Base-by-base conservation (phyloP, 768 basidiomycete genomes). In the Amanita molliuscula region DNA sequence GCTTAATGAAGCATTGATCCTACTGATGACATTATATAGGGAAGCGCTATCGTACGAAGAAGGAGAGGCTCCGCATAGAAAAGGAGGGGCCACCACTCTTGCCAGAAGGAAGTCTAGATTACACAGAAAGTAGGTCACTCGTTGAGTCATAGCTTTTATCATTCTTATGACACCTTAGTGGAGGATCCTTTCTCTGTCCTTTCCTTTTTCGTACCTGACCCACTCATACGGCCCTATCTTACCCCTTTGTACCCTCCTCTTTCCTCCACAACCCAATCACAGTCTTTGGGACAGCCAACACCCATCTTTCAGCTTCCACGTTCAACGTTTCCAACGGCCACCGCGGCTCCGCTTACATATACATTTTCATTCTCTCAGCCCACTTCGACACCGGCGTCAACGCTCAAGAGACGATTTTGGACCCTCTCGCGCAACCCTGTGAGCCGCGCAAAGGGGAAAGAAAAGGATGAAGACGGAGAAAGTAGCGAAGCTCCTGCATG, bases 41-140 rank as follows among this genome's bases (percentile, higher is more conserved):
- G 16, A 88, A 88, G 57, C 75, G 79, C 10, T 88, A 88, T 59
- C 77, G 76, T 49, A 88, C 86, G 1, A 90, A 90, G 70, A 88
- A 84, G 57, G 87, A 90, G 55, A 73, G 87, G 8, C 56, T 88
- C 51, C 72, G 83, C n/a, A 73, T 88, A 40, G 88, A 89, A 58
- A 82, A 77, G 53, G 79, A 81, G 53, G 87, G 87, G 0, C 84
- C 82, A 15, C 88, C 87, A 0, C 72, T 74, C 20, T 69, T 70
- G 5, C 60, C 76, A n/a, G 87, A 90, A 59, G 87, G 87, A n/a
- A 88, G 87, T 62, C 66, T 89, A 28, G 80, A 87, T 63, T 88
- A 87, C 56, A 56, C 72, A 21, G 78, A 86, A 62, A 78, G 85
- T 87, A 58, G 36, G 79, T 10, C 67, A 35, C 45, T 42, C 7